Evolutionary conservation across 139 green algal species (phyloP).

Genomic region (Chlamydomonas schloesseri): DNA sequence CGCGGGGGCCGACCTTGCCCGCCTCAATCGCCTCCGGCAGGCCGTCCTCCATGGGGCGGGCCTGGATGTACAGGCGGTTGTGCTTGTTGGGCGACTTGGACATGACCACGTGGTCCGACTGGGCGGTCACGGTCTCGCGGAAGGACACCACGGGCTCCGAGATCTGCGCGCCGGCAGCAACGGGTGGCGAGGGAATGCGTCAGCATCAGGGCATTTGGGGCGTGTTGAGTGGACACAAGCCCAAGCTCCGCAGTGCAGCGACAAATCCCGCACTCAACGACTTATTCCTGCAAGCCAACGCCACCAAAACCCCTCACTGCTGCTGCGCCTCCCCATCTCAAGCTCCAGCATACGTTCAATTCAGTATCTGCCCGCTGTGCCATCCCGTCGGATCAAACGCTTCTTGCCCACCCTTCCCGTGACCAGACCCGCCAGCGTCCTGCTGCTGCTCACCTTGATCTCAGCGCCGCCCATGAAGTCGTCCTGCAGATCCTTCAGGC

Average conservation of each 20-base stretch:
- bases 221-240: no score
- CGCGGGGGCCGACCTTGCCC: conserved; percentile 90
- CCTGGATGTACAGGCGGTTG: conserved; percentile 98
- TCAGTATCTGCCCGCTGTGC: no score
- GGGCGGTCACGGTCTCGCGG: conserved; percentile 93
- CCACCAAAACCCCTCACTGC: no score
- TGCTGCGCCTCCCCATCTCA: no score
- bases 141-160: conserved; percentile 98
- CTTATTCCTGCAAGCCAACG: no score
- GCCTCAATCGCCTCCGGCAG: conserved; percentile 98
- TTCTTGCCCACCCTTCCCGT: no score
- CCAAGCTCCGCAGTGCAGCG: no score
- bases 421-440: no score
- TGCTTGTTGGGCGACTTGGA: conserved; percentile 99
- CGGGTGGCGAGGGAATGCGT: background rate
- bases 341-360: no score
- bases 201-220: no score
- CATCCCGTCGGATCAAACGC: no score
- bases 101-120: conserved; percentile 95
- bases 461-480: conserved; percentile 99
- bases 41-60: conserved; percentile 95
- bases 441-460: conserved; percentile 68
- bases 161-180: conserved; percentile 78
- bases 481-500: conserved; percentile 99
- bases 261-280: no score